phyloP scores from a whole-genome alignment of 1,284 basidiomycete species.

The Ustilago curta region DNA sequence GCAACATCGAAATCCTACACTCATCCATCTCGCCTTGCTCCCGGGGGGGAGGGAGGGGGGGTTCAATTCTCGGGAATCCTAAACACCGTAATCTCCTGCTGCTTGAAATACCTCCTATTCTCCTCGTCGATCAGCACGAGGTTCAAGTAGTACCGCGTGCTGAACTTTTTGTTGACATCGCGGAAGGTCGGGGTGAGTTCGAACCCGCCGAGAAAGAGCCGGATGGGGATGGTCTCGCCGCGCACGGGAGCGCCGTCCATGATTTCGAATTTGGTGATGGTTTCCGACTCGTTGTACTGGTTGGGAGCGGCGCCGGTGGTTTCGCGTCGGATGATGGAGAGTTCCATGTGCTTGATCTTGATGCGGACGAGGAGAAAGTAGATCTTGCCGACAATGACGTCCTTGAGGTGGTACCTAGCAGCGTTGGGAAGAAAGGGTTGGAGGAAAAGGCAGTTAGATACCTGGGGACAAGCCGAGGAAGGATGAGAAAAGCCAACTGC shows the following conservation, averaged over 20 bases:
- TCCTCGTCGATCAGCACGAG: constrained; percentile 97
- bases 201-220: constrained; percentile 96
- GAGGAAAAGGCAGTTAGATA: background rate
- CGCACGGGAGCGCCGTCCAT: constrained; percentile 80
- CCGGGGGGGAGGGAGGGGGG: too few relatives aligned
- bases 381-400: constrained; percentile 99
- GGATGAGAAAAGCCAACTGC: too few relatives aligned
- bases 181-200: constrained; percentile 98
- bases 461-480: background rate
- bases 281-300: constrained; percentile 98
- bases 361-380: constrained; percentile 98
- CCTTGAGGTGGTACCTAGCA: constrained; percentile 90
- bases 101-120: constrained; percentile 92
- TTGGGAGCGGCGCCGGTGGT: constrained; percentile 90
- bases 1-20: background rate
- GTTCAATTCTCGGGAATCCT: constrained; percentile 46
- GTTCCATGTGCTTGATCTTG: constrained; percentile 99
- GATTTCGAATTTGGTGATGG: constrained; percentile 99
- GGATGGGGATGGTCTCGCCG: constrained; percentile 98
- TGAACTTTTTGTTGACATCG: constrained; percentile 99
- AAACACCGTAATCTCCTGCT: constrained; percentile 68
- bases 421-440: background rate
- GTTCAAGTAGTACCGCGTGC: constrained; percentile 90
- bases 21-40: too few relatives aligned
- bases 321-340: constrained; percentile 96